Percentiles rank a stretch among this genome's conserved stretches.
Conservation (phyloP, 169 alveolate genomes). For the Cystoisospora suis region DNA sequence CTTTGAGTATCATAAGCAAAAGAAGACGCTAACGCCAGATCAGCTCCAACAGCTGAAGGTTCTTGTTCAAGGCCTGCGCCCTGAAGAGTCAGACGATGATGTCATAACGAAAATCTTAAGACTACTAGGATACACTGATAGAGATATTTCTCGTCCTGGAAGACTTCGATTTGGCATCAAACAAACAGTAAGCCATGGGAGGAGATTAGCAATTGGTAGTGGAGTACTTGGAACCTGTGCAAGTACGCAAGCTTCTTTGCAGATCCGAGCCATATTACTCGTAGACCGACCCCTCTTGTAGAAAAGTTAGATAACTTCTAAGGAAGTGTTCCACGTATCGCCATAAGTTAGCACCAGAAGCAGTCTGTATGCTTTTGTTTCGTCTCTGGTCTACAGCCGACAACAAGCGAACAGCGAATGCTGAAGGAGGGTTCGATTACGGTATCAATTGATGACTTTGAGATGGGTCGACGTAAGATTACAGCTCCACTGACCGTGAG, state of each 20-base stretch:
- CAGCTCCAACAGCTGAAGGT: slow-evolving; percentile 8
- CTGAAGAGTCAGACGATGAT: not conserved
- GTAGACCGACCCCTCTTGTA: no score
- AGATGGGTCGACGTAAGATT: not conserved
- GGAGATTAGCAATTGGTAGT: no score
- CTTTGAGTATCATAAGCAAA: not conserved
- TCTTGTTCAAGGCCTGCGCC: not conserved
- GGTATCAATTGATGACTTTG: not conserved
- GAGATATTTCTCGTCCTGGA: not conserved
- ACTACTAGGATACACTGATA: not conserved
- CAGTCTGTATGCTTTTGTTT: no score
- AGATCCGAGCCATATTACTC: no score
- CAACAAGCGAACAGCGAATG: not conserved
- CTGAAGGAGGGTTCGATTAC: not conserved
- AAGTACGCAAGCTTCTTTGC: no score
- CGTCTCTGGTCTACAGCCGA: no score
- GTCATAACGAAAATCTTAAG: not conserved
- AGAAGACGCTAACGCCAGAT: not conserved
- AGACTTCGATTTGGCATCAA: not conserved
- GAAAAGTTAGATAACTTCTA: no score
- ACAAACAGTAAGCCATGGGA: no score
- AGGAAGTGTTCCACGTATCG: no score
- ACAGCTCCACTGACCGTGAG: not conserved
- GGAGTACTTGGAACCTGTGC: no score
- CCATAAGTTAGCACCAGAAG: no score